phyloP scores from a whole-genome alignment of 2,329 filamentous ascomycete genomes.

The Macrophomina pseudophaseolina region DNA sequence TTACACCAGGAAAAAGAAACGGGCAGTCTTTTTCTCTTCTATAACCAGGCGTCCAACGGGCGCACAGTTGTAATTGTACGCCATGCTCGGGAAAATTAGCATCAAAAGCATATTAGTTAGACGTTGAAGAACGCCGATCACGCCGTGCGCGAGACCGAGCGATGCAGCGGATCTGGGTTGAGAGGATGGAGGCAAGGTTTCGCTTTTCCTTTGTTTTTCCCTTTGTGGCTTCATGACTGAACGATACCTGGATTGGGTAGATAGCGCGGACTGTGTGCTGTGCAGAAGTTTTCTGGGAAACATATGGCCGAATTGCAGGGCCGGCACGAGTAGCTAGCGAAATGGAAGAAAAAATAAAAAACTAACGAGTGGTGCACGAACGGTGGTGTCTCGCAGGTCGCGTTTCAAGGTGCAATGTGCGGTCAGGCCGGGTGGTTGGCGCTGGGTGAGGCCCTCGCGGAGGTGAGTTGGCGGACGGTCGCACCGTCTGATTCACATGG shows the following conservation, averaged over 20 bases:
- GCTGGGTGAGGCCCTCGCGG: background rate
- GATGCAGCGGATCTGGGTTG: background rate
- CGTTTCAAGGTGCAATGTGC: conserved; percentile 1
- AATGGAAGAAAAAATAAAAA: conserved; percentile 10
- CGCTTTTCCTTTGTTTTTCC: conserved; percentile 11
- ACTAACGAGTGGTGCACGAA: background rate
- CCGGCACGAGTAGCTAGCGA: conserved; percentile 18
- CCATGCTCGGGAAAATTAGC: conserved; percentile 7
- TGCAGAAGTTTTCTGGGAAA: conserved; percentile 18
- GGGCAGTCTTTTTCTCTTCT: conserved; percentile 17
- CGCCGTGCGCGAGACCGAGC: background rate
- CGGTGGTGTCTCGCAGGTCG: conserved; percentile 8
- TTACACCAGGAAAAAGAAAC: conserved; percentile 11
- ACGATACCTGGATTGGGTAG: conserved; percentile 26
- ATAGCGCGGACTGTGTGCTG: conserved; percentile 12
- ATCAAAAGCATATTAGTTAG: background rate
- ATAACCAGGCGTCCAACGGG: conserved; percentile 13
- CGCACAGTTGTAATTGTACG: conserved; percentile 21
- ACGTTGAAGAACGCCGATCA: background rate
- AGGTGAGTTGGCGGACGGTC: conserved; percentile 14
- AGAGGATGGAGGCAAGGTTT: background rate
- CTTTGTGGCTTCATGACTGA: conserved; percentile 22
- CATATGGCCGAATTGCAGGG: conserved; percentile 9
- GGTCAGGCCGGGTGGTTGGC: background rate
- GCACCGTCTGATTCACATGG: conserved; percentile 9